Percentiles rank a stretch among this genome's conserved stretches.
phyloP scores from a whole-genome alignment of 768 basidiomycete species.

The Termitomyces bulborhizus region DNA sequence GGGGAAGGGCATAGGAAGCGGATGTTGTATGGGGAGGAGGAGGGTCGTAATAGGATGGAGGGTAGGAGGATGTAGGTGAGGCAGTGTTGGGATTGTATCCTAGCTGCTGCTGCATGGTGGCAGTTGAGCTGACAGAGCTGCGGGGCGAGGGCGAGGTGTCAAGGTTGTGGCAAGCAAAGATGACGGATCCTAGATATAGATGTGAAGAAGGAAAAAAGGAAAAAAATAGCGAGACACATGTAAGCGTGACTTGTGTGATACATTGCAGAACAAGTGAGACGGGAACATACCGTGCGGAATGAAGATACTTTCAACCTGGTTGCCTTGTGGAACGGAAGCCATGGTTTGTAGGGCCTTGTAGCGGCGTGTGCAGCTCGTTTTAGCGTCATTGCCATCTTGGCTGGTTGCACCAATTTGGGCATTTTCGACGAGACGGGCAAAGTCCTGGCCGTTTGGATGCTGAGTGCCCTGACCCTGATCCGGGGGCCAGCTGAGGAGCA shows the following conservation, averaged over 20 bases:
- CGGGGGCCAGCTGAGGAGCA: conserved; percentile 75
- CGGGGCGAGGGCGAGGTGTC: conserved; percentile 37
- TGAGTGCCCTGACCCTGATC: conserved; percentile 36
- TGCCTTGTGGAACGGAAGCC: conserved; percentile 37
- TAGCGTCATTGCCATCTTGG: conserved; percentile 58
- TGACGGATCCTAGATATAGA: conserved; percentile 47
- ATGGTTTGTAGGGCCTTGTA: conserved; percentile 60
- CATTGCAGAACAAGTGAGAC: conserved; percentile 15
- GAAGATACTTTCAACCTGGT: conserved; percentile 80
- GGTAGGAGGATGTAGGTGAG: too few species aligned
- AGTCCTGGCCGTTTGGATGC: conserved; percentile 37
- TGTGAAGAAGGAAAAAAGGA: neutral
- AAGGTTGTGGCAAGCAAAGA: conserved; percentile 71
- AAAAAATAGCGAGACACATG: too few species aligned
- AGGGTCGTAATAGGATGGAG: conserved; percentile 34
- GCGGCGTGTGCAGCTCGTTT: conserved; percentile 81
- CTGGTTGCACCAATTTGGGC: conserved; percentile 53
- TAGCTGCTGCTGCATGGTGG: conserved; percentile 42
- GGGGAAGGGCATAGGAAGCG: conserved; percentile 31
- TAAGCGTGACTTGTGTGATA: conserved; percentile 3
- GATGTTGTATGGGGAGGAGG: neutral
- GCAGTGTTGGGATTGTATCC: conserved; percentile 27
- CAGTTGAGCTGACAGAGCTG: conserved; percentile 29
- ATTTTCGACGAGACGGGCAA: conserved; percentile 58
- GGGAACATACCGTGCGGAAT: conserved; percentile 74